Percentiles rank a stretch among this genome's conserved stretches.
These are phyloP conservation scores for Trichoderma asperelloides DNA, from an alignment of 495 filamentous ascomycete genomes.

Conservation along the genomic window DNA sequence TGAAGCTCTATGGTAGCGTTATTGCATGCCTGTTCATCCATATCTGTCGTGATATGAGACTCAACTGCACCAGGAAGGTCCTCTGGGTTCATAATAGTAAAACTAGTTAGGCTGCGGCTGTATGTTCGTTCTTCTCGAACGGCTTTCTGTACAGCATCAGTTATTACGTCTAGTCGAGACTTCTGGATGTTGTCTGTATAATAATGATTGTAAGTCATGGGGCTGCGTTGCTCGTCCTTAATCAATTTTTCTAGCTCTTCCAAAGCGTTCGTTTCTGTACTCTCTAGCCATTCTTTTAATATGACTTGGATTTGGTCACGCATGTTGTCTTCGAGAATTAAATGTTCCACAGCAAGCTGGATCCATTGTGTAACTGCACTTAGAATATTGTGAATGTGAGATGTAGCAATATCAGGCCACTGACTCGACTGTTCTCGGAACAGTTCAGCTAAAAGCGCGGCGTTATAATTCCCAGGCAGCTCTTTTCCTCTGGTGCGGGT, in stretches of 20 bases:
- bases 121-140: neutral
- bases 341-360: neutral
- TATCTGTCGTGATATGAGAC: neutral
- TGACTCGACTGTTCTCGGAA: conserved; percentile 33
- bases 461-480: conserved; percentile 38
- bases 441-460: conserved; percentile 31
- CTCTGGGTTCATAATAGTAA: no score
- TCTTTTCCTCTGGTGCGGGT: conserved; percentile 14
- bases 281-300: neutral
- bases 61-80: neutral
- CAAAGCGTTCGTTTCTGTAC: neutral
- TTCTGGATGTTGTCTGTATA: conserved; percentile 20
- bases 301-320: neutral
- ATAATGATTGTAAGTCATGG: conserved; percentile 21
- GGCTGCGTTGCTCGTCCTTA: conserved; percentile 15
- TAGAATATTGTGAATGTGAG: neutral
- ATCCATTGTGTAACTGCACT: neutral
- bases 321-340: neutral
- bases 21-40: conserved; percentile 16
- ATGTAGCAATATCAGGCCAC: neutral
- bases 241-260: conserved; percentile 14
- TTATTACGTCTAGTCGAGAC: neutral
- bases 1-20: conserved; percentile 13
- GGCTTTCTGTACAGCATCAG: neutral
- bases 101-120: no score